Percentiles rank a stretch among this genome's conserved stretches.
These are phyloP conservation scores for Lactarius hengduanensis DNA, from an alignment of 768 basidiomycete species.

Conservation along the genomic window DNA sequence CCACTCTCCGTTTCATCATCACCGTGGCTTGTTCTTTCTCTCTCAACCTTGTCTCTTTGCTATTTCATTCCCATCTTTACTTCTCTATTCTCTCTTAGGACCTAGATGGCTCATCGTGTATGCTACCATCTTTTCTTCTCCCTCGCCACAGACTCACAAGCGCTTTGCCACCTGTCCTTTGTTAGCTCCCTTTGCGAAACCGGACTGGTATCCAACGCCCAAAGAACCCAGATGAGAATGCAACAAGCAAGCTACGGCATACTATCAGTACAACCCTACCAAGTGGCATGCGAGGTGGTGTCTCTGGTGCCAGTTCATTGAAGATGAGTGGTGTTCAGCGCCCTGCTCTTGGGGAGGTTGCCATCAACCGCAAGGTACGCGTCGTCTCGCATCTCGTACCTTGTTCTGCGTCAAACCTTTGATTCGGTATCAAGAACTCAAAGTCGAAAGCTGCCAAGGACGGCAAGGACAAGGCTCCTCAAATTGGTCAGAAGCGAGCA, in stretches of 20 bases:
- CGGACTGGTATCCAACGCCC: constrained; percentile 61
- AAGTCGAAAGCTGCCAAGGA: constrained; percentile 57
- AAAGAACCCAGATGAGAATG: constrained; percentile 77
- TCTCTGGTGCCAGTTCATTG: constrained; percentile 38
- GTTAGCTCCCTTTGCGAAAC: constrained; percentile 63
- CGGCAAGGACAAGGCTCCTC: constrained; percentile 54
- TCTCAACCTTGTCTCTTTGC: constrained; percentile 20
- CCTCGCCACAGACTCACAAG: constrained; percentile 26
- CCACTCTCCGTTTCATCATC: constrained; percentile 13
- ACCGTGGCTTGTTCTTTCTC: constrained; percentile 18
- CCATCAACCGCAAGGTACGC: constrained; percentile 72
- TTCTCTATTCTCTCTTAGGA: constrained; percentile 19
- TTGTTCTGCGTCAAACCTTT: constrained; percentile 7
- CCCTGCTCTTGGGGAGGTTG: constrained; percentile 78
- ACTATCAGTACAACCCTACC: constrained; percentile 47
- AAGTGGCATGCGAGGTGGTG: constrained; percentile 51
- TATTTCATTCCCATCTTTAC: constrained; percentile 23
- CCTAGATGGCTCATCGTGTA: constrained; percentile 30
- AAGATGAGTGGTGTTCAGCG: constrained; percentile 61
- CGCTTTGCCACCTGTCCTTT: constrained; percentile 15
- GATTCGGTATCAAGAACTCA: constrained; percentile 34
- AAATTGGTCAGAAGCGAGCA: constrained; percentile 54
- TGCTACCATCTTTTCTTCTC: constrained; percentile 1
- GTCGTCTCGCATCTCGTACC: constrained; percentile 1
- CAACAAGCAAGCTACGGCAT: constrained; percentile 65